These are phyloP conservation scores for Sclerotinia subarctica DNA, from an alignment of 2,329 filamentous ascomycete species.

Conservation along the genomic window DNA sequence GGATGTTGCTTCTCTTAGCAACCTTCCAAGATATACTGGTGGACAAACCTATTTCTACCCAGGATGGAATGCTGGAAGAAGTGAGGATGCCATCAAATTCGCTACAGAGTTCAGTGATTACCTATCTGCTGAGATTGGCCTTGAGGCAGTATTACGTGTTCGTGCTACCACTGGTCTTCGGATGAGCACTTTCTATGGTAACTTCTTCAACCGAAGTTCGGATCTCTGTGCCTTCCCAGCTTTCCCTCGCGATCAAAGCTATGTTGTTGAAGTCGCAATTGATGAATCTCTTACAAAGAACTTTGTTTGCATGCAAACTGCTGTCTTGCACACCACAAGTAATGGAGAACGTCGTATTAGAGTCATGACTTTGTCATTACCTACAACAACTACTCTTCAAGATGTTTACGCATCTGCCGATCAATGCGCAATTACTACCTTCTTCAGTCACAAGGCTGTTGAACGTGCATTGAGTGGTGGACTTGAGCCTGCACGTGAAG, in stretches of 20 bases:
- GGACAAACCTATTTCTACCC: constrained; percentile 99
- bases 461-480: constrained; percentile 83
- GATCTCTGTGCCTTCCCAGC: constrained; percentile 97
- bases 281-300: constrained; percentile 92
- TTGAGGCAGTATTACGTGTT: constrained; percentile 93
- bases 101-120: constrained; percentile 96
- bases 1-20: constrained; percentile 93
- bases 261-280: constrained; percentile 97
- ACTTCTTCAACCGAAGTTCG: constrained; percentile 98
- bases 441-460: constrained; percentile 96
- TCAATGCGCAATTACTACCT: constrained; percentile 87
- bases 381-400: constrained; percentile 85
- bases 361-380: constrained; percentile 88
- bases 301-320: constrained; percentile 87
- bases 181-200: constrained; percentile 98
- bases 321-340: constrained; percentile 94
- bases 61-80: constrained; percentile 87
- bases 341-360: constrained; percentile 95
- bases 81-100: constrained; percentile 96
- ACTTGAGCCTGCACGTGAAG: constrained; percentile 85
- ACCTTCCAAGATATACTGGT: constrained; percentile 91
- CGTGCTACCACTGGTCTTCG: constrained; percentile 90
- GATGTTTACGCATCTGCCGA: constrained; percentile 94
- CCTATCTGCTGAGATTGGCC: constrained; percentile 90
- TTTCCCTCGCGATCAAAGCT: constrained; percentile 94